These are phyloP conservation scores for Leishmania guyanensis DNA, from an alignment of 208 protist species.

Conservation along the genomic window DNA sequence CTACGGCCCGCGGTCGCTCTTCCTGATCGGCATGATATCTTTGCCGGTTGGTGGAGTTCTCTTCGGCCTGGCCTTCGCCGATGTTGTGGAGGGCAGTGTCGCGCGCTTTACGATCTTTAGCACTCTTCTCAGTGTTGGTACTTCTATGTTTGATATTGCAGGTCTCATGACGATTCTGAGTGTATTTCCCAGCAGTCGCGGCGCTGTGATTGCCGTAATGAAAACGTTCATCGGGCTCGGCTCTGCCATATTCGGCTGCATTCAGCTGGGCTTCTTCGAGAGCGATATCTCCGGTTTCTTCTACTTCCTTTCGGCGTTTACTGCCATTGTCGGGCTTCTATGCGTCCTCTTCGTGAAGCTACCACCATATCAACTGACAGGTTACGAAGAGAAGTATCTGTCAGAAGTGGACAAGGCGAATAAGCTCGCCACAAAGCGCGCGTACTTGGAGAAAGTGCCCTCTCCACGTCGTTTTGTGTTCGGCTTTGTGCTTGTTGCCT, in stretches of 20 bases:
- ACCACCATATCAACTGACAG: conserved; percentile 79
- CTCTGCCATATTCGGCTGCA: conserved; percentile 70
- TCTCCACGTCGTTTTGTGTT: conserved; percentile 63
- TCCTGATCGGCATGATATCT: conserved; percentile 48
- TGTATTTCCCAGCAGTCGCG: conserved; percentile 78
- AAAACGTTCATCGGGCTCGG: conserved; percentile 89
- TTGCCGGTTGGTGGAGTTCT: conserved; percentile 57
- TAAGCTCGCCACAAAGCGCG: conserved; percentile 41
- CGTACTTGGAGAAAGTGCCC: conserved; percentile 72
- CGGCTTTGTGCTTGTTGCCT: conserved; percentile 58
- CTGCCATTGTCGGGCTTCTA: conserved; percentile 41
- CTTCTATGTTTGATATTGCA: conserved; percentile 67
- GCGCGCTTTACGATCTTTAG: conserved; percentile 55
- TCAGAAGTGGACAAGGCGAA: conserved; percentile 38
- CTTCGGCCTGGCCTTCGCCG: conserved; percentile 63
- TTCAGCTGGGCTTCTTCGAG: conserved; percentile 76
- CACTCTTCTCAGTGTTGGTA: conserved; percentile 49
- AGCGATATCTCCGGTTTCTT: conserved; percentile 56
- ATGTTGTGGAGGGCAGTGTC: conserved; percentile 56
- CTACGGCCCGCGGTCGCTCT: conserved; percentile 72
- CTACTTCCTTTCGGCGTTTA: conserved; percentile 51
- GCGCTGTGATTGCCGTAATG: conserved; percentile 82
- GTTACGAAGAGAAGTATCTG: conserved; percentile 47
- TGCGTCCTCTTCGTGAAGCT: conserved; percentile 63
- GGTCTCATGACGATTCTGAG: conserved; percentile 78